Evolutionary conservation across 1,284 basidiomycete genomes (phyloP).

Genomic region (Baeospora myosura): DNA sequence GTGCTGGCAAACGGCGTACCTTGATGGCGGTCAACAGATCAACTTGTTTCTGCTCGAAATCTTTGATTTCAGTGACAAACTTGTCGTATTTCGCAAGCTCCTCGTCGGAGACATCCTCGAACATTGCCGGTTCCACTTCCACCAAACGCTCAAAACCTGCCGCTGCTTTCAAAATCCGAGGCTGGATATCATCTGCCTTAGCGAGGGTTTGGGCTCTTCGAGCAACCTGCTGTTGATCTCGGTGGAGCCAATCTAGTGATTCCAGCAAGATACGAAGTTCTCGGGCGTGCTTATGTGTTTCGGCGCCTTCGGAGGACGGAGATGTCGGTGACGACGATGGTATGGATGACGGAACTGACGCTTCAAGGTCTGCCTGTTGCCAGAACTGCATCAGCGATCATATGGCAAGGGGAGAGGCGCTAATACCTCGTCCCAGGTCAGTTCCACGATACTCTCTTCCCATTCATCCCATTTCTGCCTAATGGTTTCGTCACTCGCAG

Average conservation of each 20-base stretch:
- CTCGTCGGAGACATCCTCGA: conserved; percentile 75
- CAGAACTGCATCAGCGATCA: not conserved
- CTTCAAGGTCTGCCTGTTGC: conserved; percentile 60
- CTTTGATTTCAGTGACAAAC: conserved; percentile 59
- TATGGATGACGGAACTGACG: conserved; percentile 58
- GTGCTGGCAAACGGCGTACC: conserved; percentile 32
- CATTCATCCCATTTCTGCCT: conserved; percentile 82
- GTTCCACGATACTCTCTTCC: conserved; percentile 64
- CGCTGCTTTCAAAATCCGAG: conserved; percentile 64
- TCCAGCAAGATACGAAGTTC: conserved; percentile 75
- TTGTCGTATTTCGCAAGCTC: conserved; percentile 79
- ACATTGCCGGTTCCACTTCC: conserved; percentile 78
- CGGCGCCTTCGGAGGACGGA: conserved; percentile 28
- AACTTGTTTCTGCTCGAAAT: conserved; percentile 56
- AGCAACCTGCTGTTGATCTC: conserved; percentile 55
- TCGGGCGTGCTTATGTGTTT: conserved; percentile 60
- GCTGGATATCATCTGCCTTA: conserved; percentile 70
- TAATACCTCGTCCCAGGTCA: conserved; percentile 70
- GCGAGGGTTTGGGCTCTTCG: conserved; percentile 60
- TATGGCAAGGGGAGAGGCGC: not conserved
- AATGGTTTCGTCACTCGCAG: conserved; percentile 69
- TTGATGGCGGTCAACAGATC: conserved; percentile 61
- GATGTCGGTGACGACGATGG: conserved; percentile 29
- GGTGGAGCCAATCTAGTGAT: conserved; percentile 68
- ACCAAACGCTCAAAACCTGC: conserved; percentile 55